Base-by-base conservation (phyloP, 202 grass and related monocot genomes). In the Zoysia matrella region DNA sequence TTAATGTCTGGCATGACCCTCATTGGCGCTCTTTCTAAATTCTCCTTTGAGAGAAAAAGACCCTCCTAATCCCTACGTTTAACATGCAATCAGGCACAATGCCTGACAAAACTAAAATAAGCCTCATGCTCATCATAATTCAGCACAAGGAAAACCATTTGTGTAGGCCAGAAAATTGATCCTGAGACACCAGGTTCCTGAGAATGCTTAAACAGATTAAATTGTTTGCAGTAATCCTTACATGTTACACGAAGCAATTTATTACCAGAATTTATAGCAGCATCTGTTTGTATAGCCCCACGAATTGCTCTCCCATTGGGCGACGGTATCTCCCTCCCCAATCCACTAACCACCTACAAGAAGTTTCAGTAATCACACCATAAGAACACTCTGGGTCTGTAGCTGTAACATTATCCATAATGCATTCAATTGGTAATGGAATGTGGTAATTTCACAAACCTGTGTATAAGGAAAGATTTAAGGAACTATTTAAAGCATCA, bases 241-340 rank as follows among this genome's bases (percentile, higher is more conserved):
- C 47, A 70, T 63, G 7, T 47, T 78, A 91, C 67, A 36, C n/a
- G 47, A 63, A 83, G 76, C 49, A 81, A 54, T 1, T 39, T 4
- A 61, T 70, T 93, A 97, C 94, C 94, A 82, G 94, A 65, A 86
- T 97, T 97, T 77, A 94, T 94, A 88, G 94, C 91, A 88, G 94
- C 87, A 84, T 97, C 94, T 83, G 89, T 97, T 82, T 97, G 94
- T 82, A 97, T 94, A 43, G 77, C 91, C 54, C 91, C 91, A 82
- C 72, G 79, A 70, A 97, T 94, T 2, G 77, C 69, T 79, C 89
- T 88, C 47, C 94, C 94, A 77, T 47, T 91, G 15, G 88, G 94
- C 22, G 94, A 93, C 70, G 94, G 94, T 91, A 97, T 97, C 71
- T 94, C 86, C 63, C 89, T 91, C 46, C 91, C 89, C 68, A 97